Conservation (phyloP, 2,329 filamentous ascomycete species). For the Plenodomus biglobosus region DNA sequence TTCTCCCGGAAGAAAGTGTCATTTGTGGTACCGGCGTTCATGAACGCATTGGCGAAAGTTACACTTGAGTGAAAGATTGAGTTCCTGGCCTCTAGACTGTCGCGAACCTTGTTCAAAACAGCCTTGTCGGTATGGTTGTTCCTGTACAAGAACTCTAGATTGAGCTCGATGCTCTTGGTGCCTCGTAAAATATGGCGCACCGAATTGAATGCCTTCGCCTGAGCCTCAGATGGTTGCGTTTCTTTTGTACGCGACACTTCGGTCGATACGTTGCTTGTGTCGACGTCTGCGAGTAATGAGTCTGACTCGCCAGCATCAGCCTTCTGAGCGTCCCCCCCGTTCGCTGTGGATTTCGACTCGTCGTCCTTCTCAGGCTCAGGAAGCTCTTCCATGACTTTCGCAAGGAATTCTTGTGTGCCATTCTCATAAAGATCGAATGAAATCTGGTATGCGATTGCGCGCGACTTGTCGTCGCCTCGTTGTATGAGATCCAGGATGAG, state of each 20-base stretch:
- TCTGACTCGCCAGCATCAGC: conserved; percentile 59
- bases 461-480: conserved; percentile 74
- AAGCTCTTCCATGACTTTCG: conserved; percentile 81
- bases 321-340: conserved; percentile 43
- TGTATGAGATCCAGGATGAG: conserved; percentile 82
- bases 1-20: conserved; percentile 99
- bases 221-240: conserved; percentile 51
- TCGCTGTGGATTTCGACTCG: conserved; percentile 34
- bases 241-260: conserved; percentile 48
- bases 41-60: conserved; percentile 97
- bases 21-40: conserved; percentile 97
- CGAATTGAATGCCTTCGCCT: conserved; percentile 57
- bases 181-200: conserved; percentile 73
- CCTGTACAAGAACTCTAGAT: conserved; percentile 93
- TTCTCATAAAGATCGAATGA: conserved; percentile 99
- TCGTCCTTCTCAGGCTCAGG: conserved; percentile 57
- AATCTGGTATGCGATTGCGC: conserved; percentile 92
- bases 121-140: conserved; percentile 91
- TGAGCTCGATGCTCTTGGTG: conserved; percentile 89
- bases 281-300: conserved; percentile 58
- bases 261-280: conserved; percentile 56
- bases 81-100: conserved; percentile 92
- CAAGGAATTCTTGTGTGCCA: conserved; percentile 93
- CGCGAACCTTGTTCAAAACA: conserved; percentile 93
- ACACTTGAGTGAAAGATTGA: conserved; percentile 98